phyloP scores from a whole-genome alignment of 352 stramenopile genomes.

The Globisporangium ultimum region DNA sequence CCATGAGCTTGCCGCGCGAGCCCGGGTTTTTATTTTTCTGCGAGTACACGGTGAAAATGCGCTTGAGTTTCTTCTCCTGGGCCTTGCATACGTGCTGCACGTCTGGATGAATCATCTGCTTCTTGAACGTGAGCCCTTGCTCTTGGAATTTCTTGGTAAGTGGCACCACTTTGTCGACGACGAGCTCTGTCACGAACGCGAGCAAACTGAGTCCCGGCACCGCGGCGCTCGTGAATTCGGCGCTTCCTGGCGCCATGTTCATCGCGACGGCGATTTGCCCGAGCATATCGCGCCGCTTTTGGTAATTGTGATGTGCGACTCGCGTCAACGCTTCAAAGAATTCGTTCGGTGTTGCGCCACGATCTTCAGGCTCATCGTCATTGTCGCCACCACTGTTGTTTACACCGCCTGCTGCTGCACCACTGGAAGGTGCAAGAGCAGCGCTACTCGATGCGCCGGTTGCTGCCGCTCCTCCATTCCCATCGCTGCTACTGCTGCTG shows the following conservation, averaged over 20 bases:
- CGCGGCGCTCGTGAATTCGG: neutral
- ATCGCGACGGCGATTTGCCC: slow-evolving; percentile 28
- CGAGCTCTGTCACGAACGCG: slow-evolving; percentile 47
- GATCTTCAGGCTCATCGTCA: slow-evolving; percentile 50
- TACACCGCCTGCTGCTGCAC: neutral
- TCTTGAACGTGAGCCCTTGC: slow-evolving; percentile 81
- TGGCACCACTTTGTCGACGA: slow-evolving; percentile 61
- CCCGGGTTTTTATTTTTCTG: slow-evolving; percentile 73
- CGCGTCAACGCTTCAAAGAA: slow-evolving; percentile 77
- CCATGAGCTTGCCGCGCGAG: slow-evolving; percentile 68
- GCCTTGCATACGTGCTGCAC: slow-evolving; percentile 73
- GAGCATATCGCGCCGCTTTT: slow-evolving; percentile 53
- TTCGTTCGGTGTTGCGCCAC: slow-evolving; percentile 68
- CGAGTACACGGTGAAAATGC: slow-evolving; percentile 65
- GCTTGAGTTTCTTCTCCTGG: slow-evolving; percentile 78
- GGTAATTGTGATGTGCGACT: slow-evolving; percentile 66
- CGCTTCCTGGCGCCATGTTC: slow-evolving; percentile 20
- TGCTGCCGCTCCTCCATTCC: neutral
- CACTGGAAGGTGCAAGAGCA: neutral
- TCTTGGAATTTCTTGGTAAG: slow-evolving; percentile 79
- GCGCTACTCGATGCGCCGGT: neutral
- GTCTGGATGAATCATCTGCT: slow-evolving; percentile 77
- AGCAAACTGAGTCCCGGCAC: slow-evolving; percentile 24
- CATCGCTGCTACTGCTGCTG: slow-evolving; percentile 9
- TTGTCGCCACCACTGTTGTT: slow-evolving; percentile 17